These are phyloP conservation scores for Lipomyces yamadae DNA, from an alignment of 805 yeast genomes.

Conservation along the genomic window DNA sequence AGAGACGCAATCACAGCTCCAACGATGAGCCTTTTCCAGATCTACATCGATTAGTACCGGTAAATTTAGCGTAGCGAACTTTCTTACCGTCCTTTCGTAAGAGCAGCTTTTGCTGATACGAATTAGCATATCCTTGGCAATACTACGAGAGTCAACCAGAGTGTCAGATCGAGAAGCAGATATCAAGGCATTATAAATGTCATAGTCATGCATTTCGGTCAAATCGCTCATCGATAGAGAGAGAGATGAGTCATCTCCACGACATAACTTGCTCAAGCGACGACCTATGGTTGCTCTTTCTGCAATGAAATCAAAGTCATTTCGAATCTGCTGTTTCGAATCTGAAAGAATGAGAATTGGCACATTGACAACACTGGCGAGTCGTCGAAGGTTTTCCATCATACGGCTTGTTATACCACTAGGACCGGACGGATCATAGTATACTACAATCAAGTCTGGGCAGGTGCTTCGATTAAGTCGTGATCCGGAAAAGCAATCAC, in stretches of 20 bases:
- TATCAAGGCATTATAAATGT: neutral
- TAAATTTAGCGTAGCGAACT: neutral
- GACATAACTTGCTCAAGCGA: neutral
- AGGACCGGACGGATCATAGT: neutral
- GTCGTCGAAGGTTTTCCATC: neutral
- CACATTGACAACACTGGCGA: neutral
- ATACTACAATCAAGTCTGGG: constrained; percentile 9
- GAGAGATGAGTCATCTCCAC: neutral
- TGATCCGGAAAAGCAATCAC: neutral
- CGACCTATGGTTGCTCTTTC: neutral
- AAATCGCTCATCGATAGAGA: neutral
- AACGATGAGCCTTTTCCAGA: neutral
- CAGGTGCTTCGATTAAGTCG: neutral
- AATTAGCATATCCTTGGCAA: neutral
- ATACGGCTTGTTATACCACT: neutral
- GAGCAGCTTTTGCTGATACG: neutral
- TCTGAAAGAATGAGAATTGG: neutral
- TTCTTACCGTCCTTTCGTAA: neutral
- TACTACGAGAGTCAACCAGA: neutral
- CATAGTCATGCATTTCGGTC: neutral
- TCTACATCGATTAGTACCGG: neutral
- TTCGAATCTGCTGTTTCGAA: neutral
- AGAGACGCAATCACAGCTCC: constrained; percentile 1
- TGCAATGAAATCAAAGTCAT: neutral
- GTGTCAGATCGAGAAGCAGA: neutral